Base-by-base conservation (phyloP, 176 grass and related monocot species). In the Cymbopogon citratus region DNA sequence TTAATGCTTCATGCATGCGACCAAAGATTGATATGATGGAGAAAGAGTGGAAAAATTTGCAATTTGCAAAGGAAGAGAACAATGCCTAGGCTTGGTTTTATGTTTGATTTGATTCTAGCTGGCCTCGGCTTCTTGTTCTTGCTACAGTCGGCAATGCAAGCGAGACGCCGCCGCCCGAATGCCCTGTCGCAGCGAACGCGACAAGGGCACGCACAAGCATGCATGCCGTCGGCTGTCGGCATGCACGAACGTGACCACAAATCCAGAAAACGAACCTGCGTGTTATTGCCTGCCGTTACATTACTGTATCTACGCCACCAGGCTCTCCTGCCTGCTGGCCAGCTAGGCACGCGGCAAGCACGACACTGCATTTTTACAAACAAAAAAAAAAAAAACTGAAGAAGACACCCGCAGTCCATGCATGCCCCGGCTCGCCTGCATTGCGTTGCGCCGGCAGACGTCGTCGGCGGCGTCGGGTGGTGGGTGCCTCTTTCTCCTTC, bases 341-440 rank as follows among this genome's bases (percentile, higher is more conserved):
- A 51, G 16, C 16, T 18, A 46, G 13, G 44, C 44, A 15, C 13
- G 15, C 51, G n/a, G 43, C 43, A 14, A 2, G 13, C 49, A 61
- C 23, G 33, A 13, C 57, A 59, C 68, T 65, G 49, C 54, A 1
- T 40, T 36, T 85, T 56, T 82, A 81, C 83, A 82, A 76, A 9
- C 10, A 77, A 51, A 40, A 40, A 81, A 78, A 82, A 76, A 9
- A 23, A 77, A 51, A 40, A 40, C 10, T 10, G 7, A 72, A 76
- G 41, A 24, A n/a, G 24, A 9, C 7, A 6, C 38, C 35, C 35
- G 35, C 35, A 6, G 35, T 36, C 35, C 35, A 36, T 5, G 35
- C 35, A 4, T 6, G 35, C 38, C 38, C 38, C 3, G 36, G 38
- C 38, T 9, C 38, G 36, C 38, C 63, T 9, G 11, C 56, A 5